Evolutionary conservation across 768 basidiomycete genomes (phyloP).

Genomic region (Clitopilus hobsonii): DNA sequence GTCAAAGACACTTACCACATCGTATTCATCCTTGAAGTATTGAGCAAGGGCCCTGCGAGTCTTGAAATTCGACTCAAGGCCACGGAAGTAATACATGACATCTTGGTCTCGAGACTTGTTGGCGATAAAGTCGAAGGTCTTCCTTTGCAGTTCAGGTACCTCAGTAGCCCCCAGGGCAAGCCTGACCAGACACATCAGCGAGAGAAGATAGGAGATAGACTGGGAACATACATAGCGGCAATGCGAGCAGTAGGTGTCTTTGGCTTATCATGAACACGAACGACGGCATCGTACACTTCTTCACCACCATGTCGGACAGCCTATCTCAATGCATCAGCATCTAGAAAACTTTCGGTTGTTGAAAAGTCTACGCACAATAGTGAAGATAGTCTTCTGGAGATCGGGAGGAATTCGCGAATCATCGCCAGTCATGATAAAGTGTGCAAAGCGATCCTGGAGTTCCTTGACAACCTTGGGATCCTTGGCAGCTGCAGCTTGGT

Average conservation of each 20-base stretch:
- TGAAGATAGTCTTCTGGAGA: slow-evolving; percentile 54
- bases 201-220: too few relatives aligned
- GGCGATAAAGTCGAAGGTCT: slow-evolving; percentile 60
- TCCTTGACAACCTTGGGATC: slow-evolving; percentile 38
- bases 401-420: slow-evolving; percentile 79
- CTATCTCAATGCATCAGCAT: slow-evolving; percentile 24
- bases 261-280: slow-evolving; percentile 65
- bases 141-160: slow-evolving; percentile 51
- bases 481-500: slow-evolving; percentile 32
- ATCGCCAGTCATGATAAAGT: slow-evolving; percentile 68
- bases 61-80: slow-evolving; percentile 49
- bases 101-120: slow-evolving; percentile 56
- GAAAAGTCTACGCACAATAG: slow-evolving; percentile 32
- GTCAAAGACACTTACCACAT: slow-evolving; percentile 41
- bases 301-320: slow-evolving; percentile 72
- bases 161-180: slow-evolving; percentile 58
- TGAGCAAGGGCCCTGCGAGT: slow-evolving; percentile 49
- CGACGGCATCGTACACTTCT: slow-evolving; percentile 69
- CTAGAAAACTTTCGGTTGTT: neutral
- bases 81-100: slow-evolving; percentile 57
- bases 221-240: slow-evolving; percentile 62
- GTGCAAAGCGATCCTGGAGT: slow-evolving; percentile 63
- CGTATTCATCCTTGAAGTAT: slow-evolving; percentile 71
- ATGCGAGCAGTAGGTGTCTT: slow-evolving; percentile 70
- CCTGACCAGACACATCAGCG: too few relatives aligned